Percentiles rank a stretch among this genome's conserved stretches.
Conservation (phyloP, 768 basidiomycete species). For the Scleroderma bovista region DNA sequence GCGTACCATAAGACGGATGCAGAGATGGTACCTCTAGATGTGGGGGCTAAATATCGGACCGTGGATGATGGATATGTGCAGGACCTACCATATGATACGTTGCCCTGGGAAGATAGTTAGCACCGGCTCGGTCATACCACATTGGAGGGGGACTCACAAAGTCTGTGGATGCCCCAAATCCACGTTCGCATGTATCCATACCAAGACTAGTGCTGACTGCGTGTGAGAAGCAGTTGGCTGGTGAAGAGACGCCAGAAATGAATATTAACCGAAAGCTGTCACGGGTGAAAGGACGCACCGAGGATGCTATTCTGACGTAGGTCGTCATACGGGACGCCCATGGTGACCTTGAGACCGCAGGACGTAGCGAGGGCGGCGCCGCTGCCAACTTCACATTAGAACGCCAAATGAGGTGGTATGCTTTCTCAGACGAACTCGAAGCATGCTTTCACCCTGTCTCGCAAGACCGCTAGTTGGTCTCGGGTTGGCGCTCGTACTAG, state of each 20-base stretch:
- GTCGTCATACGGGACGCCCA: constrained; percentile 44
- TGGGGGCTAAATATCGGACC: constrained; percentile 10
- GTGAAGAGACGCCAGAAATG: neutral
- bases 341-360: constrained; percentile 44
- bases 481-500: constrained; percentile 62
- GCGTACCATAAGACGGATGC: constrained; percentile 57
- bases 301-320: constrained; percentile 54
- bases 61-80: constrained; percentile 7
- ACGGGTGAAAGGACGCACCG: constrained; percentile 36
- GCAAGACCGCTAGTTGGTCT: constrained; percentile 48
- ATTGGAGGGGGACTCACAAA: constrained; percentile 49
- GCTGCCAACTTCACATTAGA: constrained; percentile 31
- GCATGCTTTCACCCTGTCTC: constrained; percentile 60
- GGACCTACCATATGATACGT: constrained; percentile 60
- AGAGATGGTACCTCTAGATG: constrained; percentile 52
- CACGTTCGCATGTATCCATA: constrained; percentile 28
- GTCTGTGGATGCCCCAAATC: constrained; percentile 64
- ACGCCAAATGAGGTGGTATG: neutral
- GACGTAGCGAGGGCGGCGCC: constrained; percentile 63
- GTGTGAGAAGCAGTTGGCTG: constrained; percentile 52
- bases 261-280: neutral
- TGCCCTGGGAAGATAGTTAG: constrained; percentile 47
- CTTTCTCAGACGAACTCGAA: constrained; percentile 48
- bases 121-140: neutral
- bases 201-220: constrained; percentile 42